Conservation (phyloP, 1,284 basidiomycete species). For the Ceratobasidium theobromae region DNA sequence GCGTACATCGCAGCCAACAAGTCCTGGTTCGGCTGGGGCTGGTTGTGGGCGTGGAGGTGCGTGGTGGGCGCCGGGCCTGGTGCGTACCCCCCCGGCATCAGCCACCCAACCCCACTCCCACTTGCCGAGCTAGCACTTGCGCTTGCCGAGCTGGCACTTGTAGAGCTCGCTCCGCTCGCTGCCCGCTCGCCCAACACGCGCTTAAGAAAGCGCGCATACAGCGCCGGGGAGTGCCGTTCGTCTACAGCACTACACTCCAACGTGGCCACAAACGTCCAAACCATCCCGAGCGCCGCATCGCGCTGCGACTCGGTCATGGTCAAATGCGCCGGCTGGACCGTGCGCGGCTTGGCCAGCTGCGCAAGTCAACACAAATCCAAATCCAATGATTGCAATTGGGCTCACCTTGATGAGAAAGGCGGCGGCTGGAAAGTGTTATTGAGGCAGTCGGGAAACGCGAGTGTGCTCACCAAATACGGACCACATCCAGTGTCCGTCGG, state of each 20-base stretch:
- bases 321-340: background rate
- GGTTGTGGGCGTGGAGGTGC: too few species aligned
- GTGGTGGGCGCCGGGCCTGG: too few species aligned
- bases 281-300: background rate
- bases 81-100: too few species aligned
- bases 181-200: constrained; percentile 4
- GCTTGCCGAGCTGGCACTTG: background rate
- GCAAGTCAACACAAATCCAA: background rate
- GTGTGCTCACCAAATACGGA: constrained; percentile 69
- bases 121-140: background rate
- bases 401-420: constrained; percentile 28
- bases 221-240: constrained; percentile 11
- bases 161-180: background rate
- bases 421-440: background rate
- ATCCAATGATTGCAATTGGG: background rate
- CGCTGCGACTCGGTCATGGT: constrained; percentile 18
- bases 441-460: background rate
- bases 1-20: constrained; percentile 21
- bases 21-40: background rate
- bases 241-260: constrained; percentile 16
- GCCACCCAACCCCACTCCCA: background rate
- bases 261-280: constrained; percentile 6
- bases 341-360: constrained; percentile 22
- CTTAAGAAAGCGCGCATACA: constrained; percentile 20
- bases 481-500: constrained; percentile 85